Base-by-base conservation (phyloP, 345 rosid genomes). In the Syzygium oleosum region DNA sequence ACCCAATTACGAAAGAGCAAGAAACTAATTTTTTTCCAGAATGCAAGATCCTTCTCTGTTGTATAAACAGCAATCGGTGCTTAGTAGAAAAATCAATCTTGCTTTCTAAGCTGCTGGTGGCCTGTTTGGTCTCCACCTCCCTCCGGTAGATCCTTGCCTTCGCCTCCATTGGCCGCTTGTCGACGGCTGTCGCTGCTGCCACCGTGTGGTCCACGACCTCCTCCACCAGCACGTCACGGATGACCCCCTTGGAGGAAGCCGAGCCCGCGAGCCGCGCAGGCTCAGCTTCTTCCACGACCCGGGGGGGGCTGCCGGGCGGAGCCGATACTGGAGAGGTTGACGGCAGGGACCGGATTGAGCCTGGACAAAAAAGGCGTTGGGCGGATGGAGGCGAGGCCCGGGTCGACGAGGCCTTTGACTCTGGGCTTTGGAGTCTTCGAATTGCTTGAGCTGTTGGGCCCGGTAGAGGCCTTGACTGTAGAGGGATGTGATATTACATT, bases 231-330 rank as follows among this genome's bases (percentile, higher is more conserved):
- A 93, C 89, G 19, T 93, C 95, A 38, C 91, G 95, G 80, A 90
- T 92, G 12, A 90, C 88, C 13, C 93, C 84, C 91, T 90, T 90
- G 95, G 73, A 93, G 93, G 89, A 94, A 93, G 21, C 95, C 94
- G 6, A 92, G 54, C 78, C 91, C 88, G 4, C 92, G 88, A 16
- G 87, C 89, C 1, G 94, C 94, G 2, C 84, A 25, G 1, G 91
- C 41, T 38, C 58, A 3, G 92, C 58, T 61, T 89, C 88, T 34
- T 90, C 91, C 51, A 92, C 94, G 15, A 90, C 87, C 29, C 38
- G 11, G 21, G 34, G 31, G 9, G 90, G 51, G 3, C 22, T 89
- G 90, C 15, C 87, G 46, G 3, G 68, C 90, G 29, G 91, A 89
- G 49, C 92, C 93, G 29, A 91, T 51, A 1, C 85, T 92, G 4